Base-by-base conservation (phyloP, 805 yeast genomes). In the Yarrowia bubula region DNA sequence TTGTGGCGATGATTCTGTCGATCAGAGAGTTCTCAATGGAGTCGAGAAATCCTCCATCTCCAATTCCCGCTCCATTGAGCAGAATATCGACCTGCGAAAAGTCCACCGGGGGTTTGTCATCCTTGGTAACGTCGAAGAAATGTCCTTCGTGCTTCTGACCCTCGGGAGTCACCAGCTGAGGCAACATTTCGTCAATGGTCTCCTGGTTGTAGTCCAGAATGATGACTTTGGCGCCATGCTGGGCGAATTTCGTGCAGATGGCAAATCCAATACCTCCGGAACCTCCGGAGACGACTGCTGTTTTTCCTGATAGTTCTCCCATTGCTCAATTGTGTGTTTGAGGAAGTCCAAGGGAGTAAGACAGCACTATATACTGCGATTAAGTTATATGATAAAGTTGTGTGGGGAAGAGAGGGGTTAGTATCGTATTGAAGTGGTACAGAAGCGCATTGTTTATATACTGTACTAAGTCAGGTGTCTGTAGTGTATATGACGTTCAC, bases 31-130 rank as follows among this genome's bases (percentile, higher is more conserved):
- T 79, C 17, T 37, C 58, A 33, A 51, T 51, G 18, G 77, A 70
- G 14, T 81, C 69, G 4, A 89, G 73, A 18, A 90, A 75, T 1
- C 80, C 75, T 37, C 80, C 76, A 68, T 86, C 90, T 3, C 91
- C 78, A 0, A 85, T 69, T 0, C 96, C 92, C 75, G 80, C 80
- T 41, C 74, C 66, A 69, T 87, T 87, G 32, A 88, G 77, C 31
- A 88, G 75, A 1, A 85, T 79, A 35, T 82, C 78, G 9, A 78
- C 73, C 1, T 43, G 14, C 37, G 42, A n/a, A 14, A 60, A 60
- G 53, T 55, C 62, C 15, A 55, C 58, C 5, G 42, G 32, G 10
- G 58, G 58, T n/a, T 18, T 11, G 18, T 37, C 58, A 33, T 51
- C 31, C 43, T 51, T 51, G 32, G 58, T 51, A 13, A 51, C 58